Evolutionary conservation across 192 early-diverging fungal genomes (phyloP).

Genomic region (Cladochytrium replicatum): DNA sequence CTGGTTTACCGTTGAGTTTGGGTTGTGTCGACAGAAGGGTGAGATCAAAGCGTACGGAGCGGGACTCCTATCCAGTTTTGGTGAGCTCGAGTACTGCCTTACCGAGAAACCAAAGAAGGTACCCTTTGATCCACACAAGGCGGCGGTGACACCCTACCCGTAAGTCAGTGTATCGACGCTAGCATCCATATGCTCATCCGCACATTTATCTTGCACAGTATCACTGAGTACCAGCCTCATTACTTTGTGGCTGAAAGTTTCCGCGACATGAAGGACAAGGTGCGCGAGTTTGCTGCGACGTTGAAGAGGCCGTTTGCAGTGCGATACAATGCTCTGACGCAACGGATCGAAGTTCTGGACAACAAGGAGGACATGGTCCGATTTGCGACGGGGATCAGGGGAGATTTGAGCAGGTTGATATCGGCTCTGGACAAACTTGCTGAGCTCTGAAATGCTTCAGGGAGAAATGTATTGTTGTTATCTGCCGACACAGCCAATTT

Average conservation of each 20-base stretch:
- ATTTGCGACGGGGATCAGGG: conserved; percentile 65
- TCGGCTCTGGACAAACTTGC: conserved; percentile 65
- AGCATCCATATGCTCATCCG: no score
- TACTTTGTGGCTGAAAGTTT: conserved; percentile 96
- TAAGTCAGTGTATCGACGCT: conserved; percentile 6
- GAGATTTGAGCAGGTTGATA: conserved; percentile 66
- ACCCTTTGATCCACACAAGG: conserved; percentile 74
- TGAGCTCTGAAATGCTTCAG: no score
- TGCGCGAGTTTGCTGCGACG: conserved; percentile 65
- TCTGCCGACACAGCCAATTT: no score
- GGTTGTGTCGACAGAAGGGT: conserved; percentile 62
- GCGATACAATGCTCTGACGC: conserved; percentile 84
- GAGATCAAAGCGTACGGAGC: conserved; percentile 83
- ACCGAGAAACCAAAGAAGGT: conserved; percentile 67
- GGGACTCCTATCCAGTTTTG: conserved; percentile 85
- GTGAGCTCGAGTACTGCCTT: conserved; percentile 85
- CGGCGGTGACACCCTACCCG: conserved; percentile 32
- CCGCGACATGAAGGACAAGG: conserved; percentile 81
- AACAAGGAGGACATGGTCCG: conserved; percentile 75
- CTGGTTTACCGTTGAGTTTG: conserved; percentile 96
- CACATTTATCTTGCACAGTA: conserved; percentile 21
- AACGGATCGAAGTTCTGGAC: conserved; percentile 86
- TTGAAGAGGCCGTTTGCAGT: conserved; percentile 81
- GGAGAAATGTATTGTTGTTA: no score
- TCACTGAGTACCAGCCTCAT: conserved; percentile 87